Base-by-base conservation (phyloP, 2,329 filamentous ascomycete genomes). In the Fusarium brevicatenulatum region DNA sequence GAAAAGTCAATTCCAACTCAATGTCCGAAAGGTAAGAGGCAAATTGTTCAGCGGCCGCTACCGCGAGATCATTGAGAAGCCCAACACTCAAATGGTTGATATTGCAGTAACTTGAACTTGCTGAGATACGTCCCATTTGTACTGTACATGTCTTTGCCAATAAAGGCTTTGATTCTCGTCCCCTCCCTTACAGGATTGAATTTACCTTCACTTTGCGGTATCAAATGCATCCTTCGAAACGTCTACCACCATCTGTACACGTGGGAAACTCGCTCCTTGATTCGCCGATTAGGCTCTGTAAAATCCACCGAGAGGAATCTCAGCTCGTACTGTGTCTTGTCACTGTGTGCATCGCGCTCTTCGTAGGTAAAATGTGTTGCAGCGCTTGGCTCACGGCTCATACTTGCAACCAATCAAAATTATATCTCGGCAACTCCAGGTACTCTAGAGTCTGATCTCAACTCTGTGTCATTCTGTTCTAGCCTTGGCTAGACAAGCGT, bases 161-260 rank as follows among this genome's bases (percentile, higher is more conserved):
- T 50, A 23, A 30, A 23, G n/a, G 30, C 15, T 34, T 50, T 50
- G n/a, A 15, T 34, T 23, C 30, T 21, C n/a, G n/a, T 25, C n/a
- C 40, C 23, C 61, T 52, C 43, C n/a, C 39, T 66, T 44, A 39
- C 47, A 66, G 52, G 37, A 58, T 40, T 62, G 37, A 28, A n/a
- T 44, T 66, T 54, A 16, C 50, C 23, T 54, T 54, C 23, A 54
- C 50, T 39, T 54, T 28, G 13, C 23, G 36, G 30, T 28, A 47
- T 54, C 34, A 58, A 63, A 65, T 49, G 39, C 43, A 52, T 63
- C 43, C 32, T 57, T 60, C 53, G 23, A 64, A 65, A 47, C 52
- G 66, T 59, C 54, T 59, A 59, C 58, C 50, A n/a, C 39, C 65
- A 68, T 68, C 66, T 71, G 76, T 66, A 63, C 74, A 76, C 72